Evolutionary conservation across 225 moss, liverwort and hornwort species (phyloP).

Genomic region (Pseudisothecium myosuroides): DNA sequence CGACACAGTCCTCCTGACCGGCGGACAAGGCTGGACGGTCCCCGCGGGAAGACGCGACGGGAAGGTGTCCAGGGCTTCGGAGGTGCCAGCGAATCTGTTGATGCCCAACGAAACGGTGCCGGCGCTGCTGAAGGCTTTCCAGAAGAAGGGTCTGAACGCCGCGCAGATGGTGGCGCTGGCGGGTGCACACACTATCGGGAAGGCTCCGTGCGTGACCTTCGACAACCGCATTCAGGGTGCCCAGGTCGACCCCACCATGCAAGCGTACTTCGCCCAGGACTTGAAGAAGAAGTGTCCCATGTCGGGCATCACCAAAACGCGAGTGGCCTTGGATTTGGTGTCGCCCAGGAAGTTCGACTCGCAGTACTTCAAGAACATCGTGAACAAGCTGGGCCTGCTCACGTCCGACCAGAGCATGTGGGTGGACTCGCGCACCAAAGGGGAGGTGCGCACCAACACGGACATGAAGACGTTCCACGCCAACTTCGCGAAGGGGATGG

Average conservation of each 20-base stretch:
- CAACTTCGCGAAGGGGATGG: neutral
- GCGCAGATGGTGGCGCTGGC: neutral
- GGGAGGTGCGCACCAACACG: neutral
- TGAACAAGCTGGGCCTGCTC: neutral
- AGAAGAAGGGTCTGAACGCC: neutral
- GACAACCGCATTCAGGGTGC: neutral
- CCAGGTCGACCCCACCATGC: neutral
- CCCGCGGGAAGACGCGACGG: neutral
- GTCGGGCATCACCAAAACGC: neutral
- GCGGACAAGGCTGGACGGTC: neutral
- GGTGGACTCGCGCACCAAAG: neutral
- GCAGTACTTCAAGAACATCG: conserved; percentile 3
- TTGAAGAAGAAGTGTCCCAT: neutral
- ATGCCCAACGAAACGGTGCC: neutral
- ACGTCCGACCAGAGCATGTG: neutral
- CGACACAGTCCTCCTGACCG: neutral
- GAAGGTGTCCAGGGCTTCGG: neutral
- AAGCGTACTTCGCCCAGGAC: neutral
- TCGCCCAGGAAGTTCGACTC: conserved; percentile 3
- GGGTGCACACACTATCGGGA: neutral
- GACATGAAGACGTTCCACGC: neutral
- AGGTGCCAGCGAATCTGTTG: neutral
- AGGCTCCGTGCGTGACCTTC: neutral
- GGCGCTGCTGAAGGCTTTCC: neutral
- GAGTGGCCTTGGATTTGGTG: neutral